A percentile compares a stretch with the other conserved stretches of the same genome.
phyloP scores from a whole-genome alignment of 108 stramenopile species.

The Discostella pseudostelligera region DNA sequence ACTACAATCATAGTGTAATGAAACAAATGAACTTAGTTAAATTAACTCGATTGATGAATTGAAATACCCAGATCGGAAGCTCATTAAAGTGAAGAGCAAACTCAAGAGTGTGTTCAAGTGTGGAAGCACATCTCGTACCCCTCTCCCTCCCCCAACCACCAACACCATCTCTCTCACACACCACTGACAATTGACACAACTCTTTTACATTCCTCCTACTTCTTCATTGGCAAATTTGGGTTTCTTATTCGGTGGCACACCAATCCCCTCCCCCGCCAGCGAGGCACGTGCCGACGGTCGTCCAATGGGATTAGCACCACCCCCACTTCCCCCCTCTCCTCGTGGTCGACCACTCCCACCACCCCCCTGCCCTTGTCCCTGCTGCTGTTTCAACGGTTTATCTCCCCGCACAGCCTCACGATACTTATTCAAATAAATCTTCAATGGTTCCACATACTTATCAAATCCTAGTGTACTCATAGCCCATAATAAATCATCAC shows the following conservation, averaged over 20 bases:
- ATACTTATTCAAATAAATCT: conserved; percentile 96
- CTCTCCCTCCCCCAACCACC: no score
- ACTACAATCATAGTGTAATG: background rate
- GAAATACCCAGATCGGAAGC: no score
- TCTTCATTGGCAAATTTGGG: background rate
- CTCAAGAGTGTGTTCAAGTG: no score
- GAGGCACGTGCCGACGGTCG: conserved; percentile 31
- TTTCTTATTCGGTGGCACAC: conserved; percentile 20
- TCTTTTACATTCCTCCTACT: background rate
- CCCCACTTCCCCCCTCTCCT: background rate
- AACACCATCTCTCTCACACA: background rate
- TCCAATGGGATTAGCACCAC: conserved; percentile 9
- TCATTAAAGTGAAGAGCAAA: no score
- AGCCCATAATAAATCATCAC: conserved; percentile 98
- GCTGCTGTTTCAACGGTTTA: conserved; percentile 59
- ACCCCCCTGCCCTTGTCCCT: background rate
- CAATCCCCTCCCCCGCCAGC: conserved; percentile 22
- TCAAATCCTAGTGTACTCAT: conserved; percentile 99
- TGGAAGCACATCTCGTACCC: no score
- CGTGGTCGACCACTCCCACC: conserved; percentile 4
- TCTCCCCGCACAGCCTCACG: conserved; percentile 91
- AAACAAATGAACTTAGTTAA: no score
- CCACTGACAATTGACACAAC: no score
- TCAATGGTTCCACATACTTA: conserved; percentile 98
- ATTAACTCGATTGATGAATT: no score